These are phyloP conservation scores for Wickerhamomyces silvicola DNA, from an alignment of 805 yeast species.

Conservation along the genomic window DNA sequence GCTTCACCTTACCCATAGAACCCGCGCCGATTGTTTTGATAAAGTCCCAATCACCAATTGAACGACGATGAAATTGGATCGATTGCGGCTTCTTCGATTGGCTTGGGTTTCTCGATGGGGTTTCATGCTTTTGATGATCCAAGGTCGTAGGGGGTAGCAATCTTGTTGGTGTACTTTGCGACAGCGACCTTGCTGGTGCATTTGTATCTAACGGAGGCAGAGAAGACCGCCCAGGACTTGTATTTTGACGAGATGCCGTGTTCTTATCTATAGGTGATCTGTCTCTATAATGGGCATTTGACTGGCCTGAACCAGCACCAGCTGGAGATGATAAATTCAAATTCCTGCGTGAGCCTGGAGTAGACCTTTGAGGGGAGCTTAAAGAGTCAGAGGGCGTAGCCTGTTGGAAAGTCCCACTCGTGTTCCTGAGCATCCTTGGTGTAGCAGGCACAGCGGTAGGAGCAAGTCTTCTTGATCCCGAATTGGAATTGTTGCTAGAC, in stretches of 20 bases:
- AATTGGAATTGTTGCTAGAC: slow-evolving; percentile 6
- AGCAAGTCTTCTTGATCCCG: slow-evolving; percentile 8
- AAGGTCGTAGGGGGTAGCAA: slow-evolving; percentile 16
- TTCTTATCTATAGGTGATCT: background rate
- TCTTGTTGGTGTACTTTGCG: slow-evolving; percentile 6
- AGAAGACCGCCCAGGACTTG: too few species aligned
- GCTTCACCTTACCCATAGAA: slow-evolving; percentile 97
- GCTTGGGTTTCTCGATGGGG: slow-evolving; percentile 6
- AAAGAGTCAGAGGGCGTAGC: background rate
- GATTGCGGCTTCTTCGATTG: slow-evolving; percentile 17
- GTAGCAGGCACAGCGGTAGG: slow-evolving; percentile 49
- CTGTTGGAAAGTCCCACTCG: slow-evolving; percentile 32
- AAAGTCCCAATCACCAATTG: slow-evolving; percentile 97
- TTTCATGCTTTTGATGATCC: slow-evolving; percentile 8
- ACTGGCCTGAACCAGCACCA: background rate
- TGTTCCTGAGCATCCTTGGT: slow-evolving; percentile 61
- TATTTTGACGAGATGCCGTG: too few species aligned
- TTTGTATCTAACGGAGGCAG: slow-evolving; percentile 10
- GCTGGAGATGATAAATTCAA: too few species aligned
- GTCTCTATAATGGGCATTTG: background rate
- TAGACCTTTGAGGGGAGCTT: slow-evolving; percentile 14
- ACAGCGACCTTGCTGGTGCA: background rate
- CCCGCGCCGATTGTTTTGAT: slow-evolving; percentile 96
- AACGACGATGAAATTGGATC: slow-evolving; percentile 62
- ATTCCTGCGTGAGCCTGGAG: slow-evolving; percentile 1